Conservation (phyloP, 352 stramenopile species). For the Globisporangium cystogenes region DNA sequence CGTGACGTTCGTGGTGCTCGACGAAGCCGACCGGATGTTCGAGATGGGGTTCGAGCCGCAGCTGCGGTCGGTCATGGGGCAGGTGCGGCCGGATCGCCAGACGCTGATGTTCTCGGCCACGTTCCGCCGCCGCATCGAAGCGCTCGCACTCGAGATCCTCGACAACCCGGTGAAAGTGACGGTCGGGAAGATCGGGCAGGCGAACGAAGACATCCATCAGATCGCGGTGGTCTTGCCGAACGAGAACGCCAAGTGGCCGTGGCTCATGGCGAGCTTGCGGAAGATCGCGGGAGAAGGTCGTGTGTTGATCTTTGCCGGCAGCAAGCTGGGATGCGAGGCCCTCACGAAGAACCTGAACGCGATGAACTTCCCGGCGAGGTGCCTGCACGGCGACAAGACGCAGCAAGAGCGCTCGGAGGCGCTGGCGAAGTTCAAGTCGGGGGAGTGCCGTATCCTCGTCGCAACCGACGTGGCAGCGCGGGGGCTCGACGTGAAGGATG, state of each 20-base stretch:
- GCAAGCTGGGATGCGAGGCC: constrained; percentile 82
- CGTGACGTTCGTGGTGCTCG: constrained; percentile 85
- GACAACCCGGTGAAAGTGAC: constrained; percentile 78
- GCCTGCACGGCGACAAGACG: constrained; percentile 79
- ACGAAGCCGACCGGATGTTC: constrained; percentile 89
- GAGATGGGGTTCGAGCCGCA: constrained; percentile 88
- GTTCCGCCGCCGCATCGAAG: constrained; percentile 67
- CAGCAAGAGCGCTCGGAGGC: constrained; percentile 72
- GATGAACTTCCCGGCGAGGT: constrained; percentile 27
- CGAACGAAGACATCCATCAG: constrained; percentile 89
- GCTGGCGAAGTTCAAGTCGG: constrained; percentile 56
- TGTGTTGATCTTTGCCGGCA: constrained; percentile 83
- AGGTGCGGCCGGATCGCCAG: constrained; percentile 82
- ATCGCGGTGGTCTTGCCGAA: constrained; percentile 67
- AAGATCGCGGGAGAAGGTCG: constrained; percentile 60
- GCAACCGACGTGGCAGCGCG: constrained; percentile 86
- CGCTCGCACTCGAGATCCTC: constrained; percentile 75
- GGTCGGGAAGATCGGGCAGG: constrained; percentile 72
- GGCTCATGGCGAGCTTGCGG: constrained; percentile 65
- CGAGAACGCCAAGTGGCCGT: constrained; percentile 83
- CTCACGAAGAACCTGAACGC: constrained; percentile 63
- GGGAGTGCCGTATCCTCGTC: constrained; percentile 64
- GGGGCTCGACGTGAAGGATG: constrained; percentile 86
- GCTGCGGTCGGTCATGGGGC: constrained; percentile 69
- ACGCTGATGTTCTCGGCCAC: constrained; percentile 88